phyloP scores from a whole-genome alignment of 1,284 basidiomycete species.

The Leccinum fuscescens region DNA sequence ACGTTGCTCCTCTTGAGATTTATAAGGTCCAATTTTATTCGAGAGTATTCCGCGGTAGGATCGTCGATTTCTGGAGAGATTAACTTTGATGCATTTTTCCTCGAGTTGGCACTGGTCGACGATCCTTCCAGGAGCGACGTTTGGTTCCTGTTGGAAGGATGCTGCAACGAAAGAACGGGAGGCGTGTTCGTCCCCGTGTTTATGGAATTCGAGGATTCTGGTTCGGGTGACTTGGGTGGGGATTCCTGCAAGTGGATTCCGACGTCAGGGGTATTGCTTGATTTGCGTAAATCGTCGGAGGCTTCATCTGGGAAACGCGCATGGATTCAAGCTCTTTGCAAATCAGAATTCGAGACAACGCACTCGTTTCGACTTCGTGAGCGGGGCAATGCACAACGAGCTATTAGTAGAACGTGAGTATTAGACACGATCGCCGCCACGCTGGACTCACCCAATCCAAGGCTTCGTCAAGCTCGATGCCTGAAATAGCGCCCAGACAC shows the following conservation, averaged over 20 bases:
- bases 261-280: constrained; percentile 3
- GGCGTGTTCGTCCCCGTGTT: constrained; percentile 39
- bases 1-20: constrained; percentile 31
- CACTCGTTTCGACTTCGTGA: constrained; percentile 53
- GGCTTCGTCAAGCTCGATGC: constrained; percentile 86
- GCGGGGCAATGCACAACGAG: constrained; percentile 68
- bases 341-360: constrained; percentile 7
- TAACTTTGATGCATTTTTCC: constrained; percentile 26
- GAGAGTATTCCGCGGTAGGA: constrained; percentile 62
- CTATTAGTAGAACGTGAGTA: constrained; percentile 40
- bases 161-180: constrained; percentile 37
- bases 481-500: constrained; percentile 62
- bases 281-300: constrained; percentile 7
- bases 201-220: constrained; percentile 11
- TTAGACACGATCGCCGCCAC: background rate
- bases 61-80: constrained; percentile 47
- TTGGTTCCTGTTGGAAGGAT: constrained; percentile 8
- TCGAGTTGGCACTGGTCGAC: constrained; percentile 9
- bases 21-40: constrained; percentile 55
- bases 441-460: constrained; percentile 77
- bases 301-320: constrained; percentile 9
- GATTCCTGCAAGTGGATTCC: constrained; percentile 6
- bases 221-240: background rate
- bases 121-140: constrained; percentile 20
- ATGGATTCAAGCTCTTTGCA: constrained; percentile 8